Base-by-base conservation (phyloP, 495 filamentous ascomycete species). In the Podospora conica region DNA sequence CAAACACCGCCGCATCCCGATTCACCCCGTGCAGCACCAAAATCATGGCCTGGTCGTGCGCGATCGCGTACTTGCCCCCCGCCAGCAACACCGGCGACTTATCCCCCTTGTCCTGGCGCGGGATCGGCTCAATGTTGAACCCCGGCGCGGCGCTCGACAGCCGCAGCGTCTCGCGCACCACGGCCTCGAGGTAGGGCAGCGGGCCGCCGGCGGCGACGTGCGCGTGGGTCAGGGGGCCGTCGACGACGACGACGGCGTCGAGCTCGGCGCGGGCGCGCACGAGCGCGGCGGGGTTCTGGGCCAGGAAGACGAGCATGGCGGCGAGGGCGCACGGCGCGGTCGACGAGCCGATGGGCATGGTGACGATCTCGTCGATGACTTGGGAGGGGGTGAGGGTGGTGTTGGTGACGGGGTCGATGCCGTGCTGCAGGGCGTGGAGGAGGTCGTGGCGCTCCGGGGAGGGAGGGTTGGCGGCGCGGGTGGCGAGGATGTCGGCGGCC, bases 301-400 rank as follows among this genome's bases (percentile, higher is more conserved):
- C 70, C 9, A 93, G 74, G 62, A 84, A 81, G 66, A 86, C 84
- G 63, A 91, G 85, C 4, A 79, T 63, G 55, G 85, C 80, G 18
- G 82, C 81, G 4, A 88, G 66, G 63, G 83, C 76, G 53, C 83
- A 85, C 8, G 78, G 78, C 8, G 78, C 78, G 1, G 79, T 81
- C 61, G 71, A 75, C 69, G 74, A 78, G 33, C 79, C 81, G 63
- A 83, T 78, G 55, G 81, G 76, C 78, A 83, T 82, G 6, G 83
- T 86, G 28, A 87, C 83, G 78, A 92, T 88, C 71, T 91, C 89
- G 72, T 90, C 79, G 53, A 89, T 76, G 62, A 91, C 85, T 31
- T 83, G 81, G 2, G 82, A 79, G n/a, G 88, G 83, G 3, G 78
- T 80, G 60, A 92, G 74, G 0, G 75, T 76, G 57, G 82, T 74